Conservation (phyloP, 2,329 filamentous ascomycete genomes). For the Fusarium sp. region DNA sequence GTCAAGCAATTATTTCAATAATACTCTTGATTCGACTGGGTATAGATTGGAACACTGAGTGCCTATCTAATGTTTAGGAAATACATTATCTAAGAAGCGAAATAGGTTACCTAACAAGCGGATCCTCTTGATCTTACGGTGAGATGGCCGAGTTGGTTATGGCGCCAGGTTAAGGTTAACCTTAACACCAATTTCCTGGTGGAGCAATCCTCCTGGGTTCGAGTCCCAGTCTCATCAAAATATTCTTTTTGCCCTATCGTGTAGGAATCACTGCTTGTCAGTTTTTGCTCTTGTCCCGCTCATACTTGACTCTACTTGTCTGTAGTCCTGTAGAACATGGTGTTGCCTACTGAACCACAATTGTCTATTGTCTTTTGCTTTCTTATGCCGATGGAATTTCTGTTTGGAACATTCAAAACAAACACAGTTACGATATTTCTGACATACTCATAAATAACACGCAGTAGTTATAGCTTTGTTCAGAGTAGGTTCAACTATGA, state of each 20-base stretch:
- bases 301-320: too few species aligned
- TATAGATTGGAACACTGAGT: neutral
- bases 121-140: constrained; percentile 12
- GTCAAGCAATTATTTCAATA: neutral
- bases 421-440: neutral
- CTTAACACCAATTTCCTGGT: constrained; percentile 37
- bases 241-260: neutral
- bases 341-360: neutral
- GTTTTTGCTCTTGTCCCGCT: neutral
- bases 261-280: too few species aligned
- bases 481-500: neutral
- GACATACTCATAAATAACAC: neutral
- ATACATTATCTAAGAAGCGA: too few species aligned
- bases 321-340: neutral
- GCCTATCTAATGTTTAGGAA: neutral
- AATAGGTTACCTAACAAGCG: too few species aligned
- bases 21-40: neutral
- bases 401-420: too few species aligned
- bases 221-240: constrained; percentile 39
- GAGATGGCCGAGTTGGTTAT: constrained; percentile 41
- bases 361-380: neutral
- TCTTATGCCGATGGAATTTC: neutral
- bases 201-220: constrained; percentile 42
- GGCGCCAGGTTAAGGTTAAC: constrained; percentile 32
- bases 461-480: neutral